Conservation (phyloP, 1,139 yeast species). For the Candida sp. region DNA sequence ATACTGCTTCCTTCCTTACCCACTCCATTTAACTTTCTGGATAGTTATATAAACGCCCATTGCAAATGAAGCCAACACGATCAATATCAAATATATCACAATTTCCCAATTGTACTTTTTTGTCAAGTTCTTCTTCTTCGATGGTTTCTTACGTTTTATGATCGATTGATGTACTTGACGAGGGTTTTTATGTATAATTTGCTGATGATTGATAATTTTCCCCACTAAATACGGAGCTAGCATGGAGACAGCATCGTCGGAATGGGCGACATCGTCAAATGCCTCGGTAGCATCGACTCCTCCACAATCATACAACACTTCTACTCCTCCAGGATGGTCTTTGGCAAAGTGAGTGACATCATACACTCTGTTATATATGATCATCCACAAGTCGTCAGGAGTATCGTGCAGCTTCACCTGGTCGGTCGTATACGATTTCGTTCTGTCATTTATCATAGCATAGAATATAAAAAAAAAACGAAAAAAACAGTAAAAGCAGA, state of each 20-base stretch:
- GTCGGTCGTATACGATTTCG: slow-evolving; percentile 14
- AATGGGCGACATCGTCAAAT: slow-evolving; percentile 52
- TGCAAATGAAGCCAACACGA: slow-evolving; percentile 22
- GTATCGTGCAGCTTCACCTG: slow-evolving; percentile 46
- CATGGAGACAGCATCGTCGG: slow-evolving; percentile 41
- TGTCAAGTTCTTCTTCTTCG: slow-evolving; percentile 7
- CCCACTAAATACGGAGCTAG: slow-evolving; percentile 37
- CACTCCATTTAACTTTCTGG: slow-evolving; percentile 27
- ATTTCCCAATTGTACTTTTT: slow-evolving; percentile 13
- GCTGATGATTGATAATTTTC: slow-evolving; percentile 20
- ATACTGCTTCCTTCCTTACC: neutral
- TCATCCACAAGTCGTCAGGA: slow-evolving; percentile 62
- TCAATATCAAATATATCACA: slow-evolving; percentile 17
- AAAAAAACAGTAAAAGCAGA: neutral
- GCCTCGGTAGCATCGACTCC: slow-evolving; percentile 72
- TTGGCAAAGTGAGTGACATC: slow-evolving; percentile 48
- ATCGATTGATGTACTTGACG: neutral
- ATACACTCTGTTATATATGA: slow-evolving; percentile 60
- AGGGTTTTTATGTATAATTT: slow-evolving; percentile 4
- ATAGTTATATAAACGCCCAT: slow-evolving; percentile 21
- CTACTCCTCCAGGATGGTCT: slow-evolving; percentile 70
- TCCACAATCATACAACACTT: slow-evolving; percentile 63
- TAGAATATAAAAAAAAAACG: neutral
- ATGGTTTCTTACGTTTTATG: slow-evolving; percentile 4
- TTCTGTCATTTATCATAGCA: neutral